These are phyloP conservation scores for Erigeron canadensis DNA, from an alignment of 129 eudicot species.

Conservation along the genomic window DNA sequence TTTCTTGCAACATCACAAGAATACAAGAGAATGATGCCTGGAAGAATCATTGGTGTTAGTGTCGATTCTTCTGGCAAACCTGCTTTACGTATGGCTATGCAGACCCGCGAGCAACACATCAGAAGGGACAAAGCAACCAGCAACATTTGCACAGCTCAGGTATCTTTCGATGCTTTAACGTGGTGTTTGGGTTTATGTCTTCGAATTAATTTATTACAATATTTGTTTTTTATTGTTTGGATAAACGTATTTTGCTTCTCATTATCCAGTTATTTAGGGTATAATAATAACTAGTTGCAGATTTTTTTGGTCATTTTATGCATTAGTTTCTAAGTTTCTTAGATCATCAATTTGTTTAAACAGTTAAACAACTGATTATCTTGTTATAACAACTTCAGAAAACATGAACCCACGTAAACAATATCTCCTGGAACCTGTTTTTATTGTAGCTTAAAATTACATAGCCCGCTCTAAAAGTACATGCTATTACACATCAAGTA, in stretches of 20 bases:
- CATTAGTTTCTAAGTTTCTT: no score
- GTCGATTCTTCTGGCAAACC: slow-evolving; percentile 91
- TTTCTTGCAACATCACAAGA: slow-evolving; percentile 95
- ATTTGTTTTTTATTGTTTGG: background rate
- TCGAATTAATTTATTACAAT: no score
- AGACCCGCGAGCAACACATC: slow-evolving; percentile 96
- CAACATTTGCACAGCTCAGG: slow-evolving; percentile 98
- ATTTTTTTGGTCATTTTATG: no score
- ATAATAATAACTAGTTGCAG: background rate
- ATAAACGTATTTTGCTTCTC: background rate
- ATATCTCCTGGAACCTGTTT: background rate
- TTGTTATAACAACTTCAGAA: background rate
- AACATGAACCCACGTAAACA: background rate
- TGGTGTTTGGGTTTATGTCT: background rate
- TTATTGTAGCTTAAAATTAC: background rate
- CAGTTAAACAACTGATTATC: background rate
- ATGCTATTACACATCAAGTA: background rate
- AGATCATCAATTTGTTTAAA: no score
- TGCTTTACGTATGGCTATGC: slow-evolving; percentile 99
- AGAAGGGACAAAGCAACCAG: slow-evolving; percentile 97
- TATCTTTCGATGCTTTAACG: slow-evolving; percentile 21
- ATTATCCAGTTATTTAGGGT: background rate
- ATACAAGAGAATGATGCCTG: slow-evolving; percentile 98
- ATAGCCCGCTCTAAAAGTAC: background rate
- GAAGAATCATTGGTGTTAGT: slow-evolving; percentile 90